Base-by-base conservation (phyloP, 176 grass and related monocot species). In the Carex littledalei region DNA sequence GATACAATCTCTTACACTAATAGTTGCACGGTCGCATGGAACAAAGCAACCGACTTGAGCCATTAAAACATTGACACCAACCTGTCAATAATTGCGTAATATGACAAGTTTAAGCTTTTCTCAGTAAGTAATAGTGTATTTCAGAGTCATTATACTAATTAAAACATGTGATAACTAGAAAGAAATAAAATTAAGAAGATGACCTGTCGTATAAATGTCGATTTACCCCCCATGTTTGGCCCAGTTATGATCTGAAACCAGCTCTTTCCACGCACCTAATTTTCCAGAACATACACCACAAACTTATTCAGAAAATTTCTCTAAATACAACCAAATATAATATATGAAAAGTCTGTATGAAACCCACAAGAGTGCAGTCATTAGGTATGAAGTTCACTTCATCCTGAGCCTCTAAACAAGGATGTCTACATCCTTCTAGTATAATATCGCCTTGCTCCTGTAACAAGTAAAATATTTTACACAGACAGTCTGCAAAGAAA, bases 191-290 rank as follows among this genome's bases (percentile, higher is more conserved):
- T 9, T 67, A 49, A 13, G 78, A 85, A 91, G 78, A 70, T 81
- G 32, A 98, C 95, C 95, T 98, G 92, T 64, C 95, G 88, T 85
- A 98, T 98, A 86, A 93, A 98, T 63, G 95, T 98, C 63, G 95
- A 98, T 89, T 98, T 98, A 86, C 95, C 95, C 65, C 95, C 95
- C 95, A 98, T 98, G 86, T 98, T 98, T 86, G 95, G 95, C 43
- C 95, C 95, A 57, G 95, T 98, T 83, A 98, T 98, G 86, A 98
- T 94, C 82, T 98, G 95, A 87, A 98, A 98, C 95, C 95, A 98
- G 67, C 95, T 98, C 86, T 98, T 93, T 53, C 88, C 92, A 87
- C 95, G 94, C 31, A 90, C 88, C 95, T 98, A 67, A 92, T 26
- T 41, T 67, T 24, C 21, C 12, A 80, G 21, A 85, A 89, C 34